These are phyloP conservation scores for Bondarzewia mesenterica DNA, from an alignment of 1,284 basidiomycete genomes.

Conservation along the genomic window DNA sequence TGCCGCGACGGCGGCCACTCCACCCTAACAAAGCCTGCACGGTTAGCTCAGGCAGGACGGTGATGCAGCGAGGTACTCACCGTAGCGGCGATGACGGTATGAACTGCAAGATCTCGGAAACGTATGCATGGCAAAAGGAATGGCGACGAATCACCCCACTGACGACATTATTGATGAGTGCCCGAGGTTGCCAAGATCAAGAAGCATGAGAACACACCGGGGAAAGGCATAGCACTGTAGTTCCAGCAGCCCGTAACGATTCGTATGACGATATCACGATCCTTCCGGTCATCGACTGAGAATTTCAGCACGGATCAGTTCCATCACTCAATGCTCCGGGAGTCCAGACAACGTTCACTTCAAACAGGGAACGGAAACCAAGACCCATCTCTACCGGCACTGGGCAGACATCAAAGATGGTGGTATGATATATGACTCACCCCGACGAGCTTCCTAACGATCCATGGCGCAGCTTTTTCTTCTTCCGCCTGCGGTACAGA, in stretches of 20 bases:
- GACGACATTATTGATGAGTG: not conserved
- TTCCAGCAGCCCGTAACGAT: constrained; percentile 51
- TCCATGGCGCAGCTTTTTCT: constrained; percentile 54
- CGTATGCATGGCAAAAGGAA: constrained; percentile 57
- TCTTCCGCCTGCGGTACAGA: constrained; percentile 37
- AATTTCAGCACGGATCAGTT: not conserved
- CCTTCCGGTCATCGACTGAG: constrained; percentile 54
- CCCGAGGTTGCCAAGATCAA: not conserved
- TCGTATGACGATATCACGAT: constrained; percentile 62
- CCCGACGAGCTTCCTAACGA: constrained; percentile 54
- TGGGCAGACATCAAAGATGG: too few relatives aligned
- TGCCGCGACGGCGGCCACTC: constrained; percentile 47
- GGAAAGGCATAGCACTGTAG: constrained; percentile 51
- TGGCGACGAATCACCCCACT: constrained; percentile 63
- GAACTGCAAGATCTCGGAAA: constrained; percentile 54
- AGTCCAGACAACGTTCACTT: not conserved
- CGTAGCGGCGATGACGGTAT: constrained; percentile 52
- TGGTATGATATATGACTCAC: constrained; percentile 27
- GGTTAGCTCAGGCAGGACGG: not conserved
- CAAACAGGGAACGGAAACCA: constrained; percentile 5
- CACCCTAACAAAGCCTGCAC: constrained; percentile 34
- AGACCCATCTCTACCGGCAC: too few relatives aligned
- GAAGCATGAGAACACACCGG: constrained; percentile 34
- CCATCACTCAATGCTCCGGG: not conserved
- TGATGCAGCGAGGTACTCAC: constrained; percentile 25